phyloP scores from a whole-genome alignment of 306 rosid species.

The Pyrus pyrifolia region DNA sequence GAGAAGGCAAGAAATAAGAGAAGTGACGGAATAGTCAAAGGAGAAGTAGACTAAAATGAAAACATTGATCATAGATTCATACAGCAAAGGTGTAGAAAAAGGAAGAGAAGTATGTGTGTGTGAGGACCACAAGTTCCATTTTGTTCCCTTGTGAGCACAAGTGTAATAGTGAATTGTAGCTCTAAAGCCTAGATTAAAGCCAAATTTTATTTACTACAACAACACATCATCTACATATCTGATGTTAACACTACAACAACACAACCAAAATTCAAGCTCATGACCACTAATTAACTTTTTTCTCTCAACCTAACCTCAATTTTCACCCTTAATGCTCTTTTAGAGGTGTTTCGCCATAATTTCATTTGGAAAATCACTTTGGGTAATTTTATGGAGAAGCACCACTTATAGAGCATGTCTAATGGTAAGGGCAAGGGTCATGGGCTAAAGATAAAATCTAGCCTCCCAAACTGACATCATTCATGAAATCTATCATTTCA shows the following conservation, averaged over 20 bases:
- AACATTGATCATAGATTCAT: background rate
- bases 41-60: constrained; percentile 2
- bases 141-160: constrained; percentile 15
- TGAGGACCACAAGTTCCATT: constrained; percentile 52
- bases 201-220: background rate
- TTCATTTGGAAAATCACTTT: no score
- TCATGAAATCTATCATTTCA: no score
- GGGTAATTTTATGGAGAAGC: background rate
- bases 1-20: background rate
- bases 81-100: constrained; percentile 5
- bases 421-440: no score
- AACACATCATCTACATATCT: background rate
- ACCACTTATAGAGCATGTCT: no score
- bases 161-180: constrained; percentile 25
- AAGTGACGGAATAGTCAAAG: constrained; percentile 19
- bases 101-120: constrained; percentile 10
- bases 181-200: background rate
- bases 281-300: background rate
- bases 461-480: no score
- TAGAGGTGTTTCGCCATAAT: background rate
- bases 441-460: no score
- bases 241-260: background rate
- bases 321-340: background rate
- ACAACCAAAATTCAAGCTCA: background rate
- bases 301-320: background rate